Base-by-base conservation (phyloP, 1,284 basidiomycete genomes). In the Melampsora larici-populina region DNA sequence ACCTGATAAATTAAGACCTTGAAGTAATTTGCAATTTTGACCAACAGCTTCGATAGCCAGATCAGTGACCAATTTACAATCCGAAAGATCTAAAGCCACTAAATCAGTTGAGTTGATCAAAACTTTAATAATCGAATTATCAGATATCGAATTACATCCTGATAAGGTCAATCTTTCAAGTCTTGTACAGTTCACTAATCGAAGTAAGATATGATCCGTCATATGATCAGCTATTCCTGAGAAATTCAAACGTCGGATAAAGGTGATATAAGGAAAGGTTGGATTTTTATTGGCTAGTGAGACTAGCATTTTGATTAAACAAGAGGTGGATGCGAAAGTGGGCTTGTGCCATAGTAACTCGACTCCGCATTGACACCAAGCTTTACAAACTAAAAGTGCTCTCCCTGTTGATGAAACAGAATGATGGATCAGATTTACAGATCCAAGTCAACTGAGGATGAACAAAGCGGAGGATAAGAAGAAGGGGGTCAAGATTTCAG, bases 311-410 rank as follows among this genome's bases (percentile, higher is more conserved):
- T 91, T 91, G 83, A 90, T 87, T 70, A 96, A 88, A 62, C 90
- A 90, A 70, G 88, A 86, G 78, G 90, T 87, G 79, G 88, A 89
- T 75, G 88, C 87, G 82, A 96, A 90, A 74, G 87, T 87, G 21
- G 96, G 95, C 81, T 93, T 91, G 84, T 95, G 91, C 96, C 96
- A 99, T 26, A 99, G 87, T 24, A 98, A 87, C 84, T 97, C 94
- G 73, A 96, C 94, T 9, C 93, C 90, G 84, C 94, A 96, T 82
- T 95, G 90, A 86, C 94, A 97, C 95, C 97, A 99, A 17, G 90
- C 87, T 78, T 92, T 90, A 49, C 91, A 94, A 46, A 98, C 95
- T 75, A 91, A 89, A 55, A 84, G 76, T 63, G 74, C 74, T n/a
- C 74, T 65, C 36, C 74, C 74, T 76, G 33, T 21, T 18, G 2